Base-by-base conservation (phyloP, 2,329 filamentous ascomycete species). In the Madurella mycetomatis region DNA sequence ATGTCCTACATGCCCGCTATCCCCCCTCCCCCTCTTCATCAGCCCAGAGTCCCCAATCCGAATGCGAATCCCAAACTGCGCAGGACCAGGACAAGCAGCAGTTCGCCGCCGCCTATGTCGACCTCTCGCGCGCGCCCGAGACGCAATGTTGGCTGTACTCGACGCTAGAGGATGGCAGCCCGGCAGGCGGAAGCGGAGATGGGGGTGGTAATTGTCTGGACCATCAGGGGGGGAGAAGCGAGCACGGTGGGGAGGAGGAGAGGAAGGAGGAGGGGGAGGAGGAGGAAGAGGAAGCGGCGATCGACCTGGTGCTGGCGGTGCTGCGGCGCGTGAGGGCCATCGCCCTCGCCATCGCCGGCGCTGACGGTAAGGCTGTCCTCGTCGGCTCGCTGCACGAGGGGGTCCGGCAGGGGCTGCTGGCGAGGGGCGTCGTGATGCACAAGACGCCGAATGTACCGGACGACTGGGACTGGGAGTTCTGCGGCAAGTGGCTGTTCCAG, bases 141-240 rank as follows among this genome's bases (percentile, higher is more conserved):
- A 88, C 86, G 0, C 79, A 87, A 57, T 71, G 83, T 31, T 87
- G 81, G 79, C 63, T 88, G 1, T 88, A 84, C 66, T 76, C 74
- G 1, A 78, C 77, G 0, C 63, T 80, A 2, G 78, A 84, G 55
- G 67, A 71, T 53, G 50, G 25, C 7, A 25, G 25, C 7, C 25
- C 3, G 4, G 25, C 7, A 25, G 25, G 25, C 25, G 4, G 7
- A 3, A 7, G 25, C 25, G 25, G 25, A 3, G 25, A 7, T 7
- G 25, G 25, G 57, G 1, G 7, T n/a, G 0, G 32, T 34, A 15
- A 41, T 31, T 12, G 40, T 34, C 31, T 5, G 47, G 47, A 15
- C 31, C 19, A 3, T 32, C 15, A 9, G 18, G n/a, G 47, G 9
- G 47, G 12, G 11, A 42, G 41, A 11, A 41, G 12, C 3, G 76